A percentile compares a stretch with the other conserved stretches of the same genome.
Evolutionary conservation across 2,329 filamentous ascomycete species (phyloP).

Genomic region (Parascedosporium putredinis): DNA sequence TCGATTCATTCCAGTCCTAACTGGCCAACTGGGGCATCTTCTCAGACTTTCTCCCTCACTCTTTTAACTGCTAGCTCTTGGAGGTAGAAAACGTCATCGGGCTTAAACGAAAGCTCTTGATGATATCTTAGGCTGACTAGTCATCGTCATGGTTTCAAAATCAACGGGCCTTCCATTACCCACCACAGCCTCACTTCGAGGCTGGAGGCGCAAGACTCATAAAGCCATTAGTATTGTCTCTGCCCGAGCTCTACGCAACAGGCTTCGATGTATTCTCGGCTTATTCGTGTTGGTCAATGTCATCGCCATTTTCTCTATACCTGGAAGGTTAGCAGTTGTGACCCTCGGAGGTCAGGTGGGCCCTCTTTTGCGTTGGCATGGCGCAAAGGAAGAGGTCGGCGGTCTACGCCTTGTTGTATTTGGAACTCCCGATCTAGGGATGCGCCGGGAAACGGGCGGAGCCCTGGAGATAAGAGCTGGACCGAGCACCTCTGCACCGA

Average conservation of each 20-base stretch:
- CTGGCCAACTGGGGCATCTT: too few species aligned
- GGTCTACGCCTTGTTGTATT: slow-evolving; percentile 41
- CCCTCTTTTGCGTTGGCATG: slow-evolving; percentile 16
- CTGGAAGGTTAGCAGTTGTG: slow-evolving; percentile 11
- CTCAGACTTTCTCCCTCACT: too few species aligned
- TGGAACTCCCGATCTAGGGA: slow-evolving; percentile 35
- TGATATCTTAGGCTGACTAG: too few species aligned
- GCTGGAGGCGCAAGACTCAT: neutral
- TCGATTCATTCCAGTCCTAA: too few species aligned
- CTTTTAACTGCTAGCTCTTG: too few species aligned
- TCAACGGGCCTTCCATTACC: too few species aligned
- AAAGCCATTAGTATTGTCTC: slow-evolving; percentile 21
- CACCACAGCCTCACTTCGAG: neutral
- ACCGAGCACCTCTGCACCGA: slow-evolving; percentile 37
- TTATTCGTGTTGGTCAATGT: slow-evolving; percentile 19
- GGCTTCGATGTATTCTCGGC: slow-evolving; percentile 19
- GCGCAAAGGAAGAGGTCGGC: slow-evolving; percentile 15
- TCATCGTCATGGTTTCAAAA: too few species aligned
- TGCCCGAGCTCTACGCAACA: slow-evolving; percentile 28
- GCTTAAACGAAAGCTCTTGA: too few species aligned
- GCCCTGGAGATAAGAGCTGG: slow-evolving; percentile 30
- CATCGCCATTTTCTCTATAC: slow-evolving; percentile 15
- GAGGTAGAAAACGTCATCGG: too few species aligned
- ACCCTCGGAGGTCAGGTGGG: slow-evolving; percentile 9
- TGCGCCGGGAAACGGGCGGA: slow-evolving; percentile 11